phyloP scores from a whole-genome alignment of 2,329 filamentous ascomycete species.

The Colletotrichum coccodes region DNA sequence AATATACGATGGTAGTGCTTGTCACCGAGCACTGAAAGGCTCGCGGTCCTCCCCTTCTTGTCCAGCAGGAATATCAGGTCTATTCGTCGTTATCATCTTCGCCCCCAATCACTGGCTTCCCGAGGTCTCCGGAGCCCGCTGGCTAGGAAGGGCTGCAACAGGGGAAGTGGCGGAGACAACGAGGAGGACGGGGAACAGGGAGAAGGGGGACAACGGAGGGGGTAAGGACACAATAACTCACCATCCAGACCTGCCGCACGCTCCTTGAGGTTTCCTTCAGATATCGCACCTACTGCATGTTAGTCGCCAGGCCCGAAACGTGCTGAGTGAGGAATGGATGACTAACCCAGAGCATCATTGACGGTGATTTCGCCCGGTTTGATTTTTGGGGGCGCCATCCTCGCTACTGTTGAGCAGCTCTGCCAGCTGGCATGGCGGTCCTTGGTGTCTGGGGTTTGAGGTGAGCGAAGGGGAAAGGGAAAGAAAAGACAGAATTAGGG shows the following conservation, averaged over 20 bases:
- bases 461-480: neutral
- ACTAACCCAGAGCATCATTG: constrained; percentile 30
- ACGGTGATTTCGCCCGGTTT: constrained; percentile 28
- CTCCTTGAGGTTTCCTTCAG: constrained; percentile 45
- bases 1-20: constrained; percentile 85
- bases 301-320: neutral
- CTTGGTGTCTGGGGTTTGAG: neutral
- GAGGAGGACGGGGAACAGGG: too few species aligned
- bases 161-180: neutral
- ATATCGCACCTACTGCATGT: constrained; percentile 40
- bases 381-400: constrained; percentile 29
- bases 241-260: constrained; percentile 54
- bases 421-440: neutral
- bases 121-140: too few species aligned
- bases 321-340: too few species aligned
- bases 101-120: neutral
- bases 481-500: neutral
- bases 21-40: constrained; percentile 63
- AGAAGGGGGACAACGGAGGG: neutral
- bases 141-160: too few species aligned
- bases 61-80: constrained; percentile 50
- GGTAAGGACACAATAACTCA: constrained; percentile 35
- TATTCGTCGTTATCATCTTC: constrained; percentile 26
- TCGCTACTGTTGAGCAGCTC: neutral
- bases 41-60: constrained; percentile 46